Evolutionary conservation across 1,139 yeast species (phyloP).

Genomic region (Saccharomycopsis hybrid): DNA sequence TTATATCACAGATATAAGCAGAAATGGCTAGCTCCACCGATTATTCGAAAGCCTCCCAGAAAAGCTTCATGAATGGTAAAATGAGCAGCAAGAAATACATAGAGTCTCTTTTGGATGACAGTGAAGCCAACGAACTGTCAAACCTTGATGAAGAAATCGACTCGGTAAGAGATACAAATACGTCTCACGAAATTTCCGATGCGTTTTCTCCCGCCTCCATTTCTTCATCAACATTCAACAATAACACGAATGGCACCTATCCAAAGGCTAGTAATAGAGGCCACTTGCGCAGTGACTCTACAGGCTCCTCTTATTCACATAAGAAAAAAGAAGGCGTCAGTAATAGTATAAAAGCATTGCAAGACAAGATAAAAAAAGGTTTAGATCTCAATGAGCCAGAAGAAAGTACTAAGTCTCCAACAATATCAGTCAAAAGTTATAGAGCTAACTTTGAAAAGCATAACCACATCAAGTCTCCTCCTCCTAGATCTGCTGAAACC

Average conservation of each 20-base stretch:
- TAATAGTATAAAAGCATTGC: conserved; percentile 20
- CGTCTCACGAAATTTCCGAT: too few relatives aligned
- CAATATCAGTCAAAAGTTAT: conserved; percentile 11
- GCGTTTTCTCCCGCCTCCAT: background rate
- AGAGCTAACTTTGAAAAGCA: conserved; percentile 12
- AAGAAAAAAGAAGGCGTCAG: conserved; percentile 20
- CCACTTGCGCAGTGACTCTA: conserved; percentile 9
- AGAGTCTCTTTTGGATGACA: conserved; percentile 12
- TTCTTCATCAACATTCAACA: background rate
- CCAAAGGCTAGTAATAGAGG: background rate
- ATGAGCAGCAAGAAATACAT: conserved; percentile 15
- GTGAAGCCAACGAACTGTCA: conserved; percentile 1
- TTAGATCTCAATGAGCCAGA: conserved; percentile 17
- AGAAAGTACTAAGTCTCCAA: conserved; percentile 9
- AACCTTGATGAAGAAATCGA: background rate
- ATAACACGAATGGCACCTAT: background rate
- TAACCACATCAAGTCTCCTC: conserved; percentile 9
- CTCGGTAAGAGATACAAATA: background rate
- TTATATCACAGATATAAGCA: background rate
- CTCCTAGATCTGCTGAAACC: conserved; percentile 1
- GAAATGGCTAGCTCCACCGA: background rate
- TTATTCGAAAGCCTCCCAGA: background rate
- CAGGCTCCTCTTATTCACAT: conserved; percentile 4
- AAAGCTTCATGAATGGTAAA: conserved; percentile 3
- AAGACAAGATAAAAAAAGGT: conserved; percentile 21